Percentiles rank a stretch among this genome's conserved stretches.
Evolutionary conservation across 1,139 yeast species (phyloP).

Genomic region (Eremothecium cymbalariae): DNA sequence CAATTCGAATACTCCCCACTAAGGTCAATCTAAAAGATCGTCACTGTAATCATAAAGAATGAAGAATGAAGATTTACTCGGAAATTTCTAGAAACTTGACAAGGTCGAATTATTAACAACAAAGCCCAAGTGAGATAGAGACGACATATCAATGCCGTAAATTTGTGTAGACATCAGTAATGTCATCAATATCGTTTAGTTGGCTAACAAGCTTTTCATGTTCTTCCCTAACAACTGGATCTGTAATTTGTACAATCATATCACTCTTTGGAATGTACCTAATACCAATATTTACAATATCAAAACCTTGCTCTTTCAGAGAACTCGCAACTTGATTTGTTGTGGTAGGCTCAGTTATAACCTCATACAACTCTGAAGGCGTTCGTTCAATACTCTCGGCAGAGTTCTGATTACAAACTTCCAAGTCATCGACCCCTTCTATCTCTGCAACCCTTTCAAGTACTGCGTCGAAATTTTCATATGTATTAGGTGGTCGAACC

Average conservation of each 20-base stretch:
- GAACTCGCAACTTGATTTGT: constrained; percentile 54
- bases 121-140: no score
- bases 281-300: constrained; percentile 62
- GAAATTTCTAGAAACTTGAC: no score
- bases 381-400: constrained; percentile 38
- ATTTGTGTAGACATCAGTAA: constrained; percentile 65
- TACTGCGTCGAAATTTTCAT: constrained; percentile 48
- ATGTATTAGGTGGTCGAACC: constrained; percentile 34
- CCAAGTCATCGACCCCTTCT: constrained; percentile 79
- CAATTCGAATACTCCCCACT: no score
- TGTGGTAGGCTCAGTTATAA: constrained; percentile 54
- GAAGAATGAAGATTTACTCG: no score
- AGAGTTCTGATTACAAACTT: constrained; percentile 27
- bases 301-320: constrained; percentile 47
- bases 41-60: no score
- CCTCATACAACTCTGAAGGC: constrained; percentile 37
- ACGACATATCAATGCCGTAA: constrained; percentile 19
- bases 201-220: constrained; percentile 51
- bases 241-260: constrained; percentile 46
- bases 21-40: no score
- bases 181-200: constrained; percentile 72
- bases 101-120: no score
- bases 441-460: constrained; percentile 68
- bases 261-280: constrained; percentile 61
- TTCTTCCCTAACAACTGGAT: constrained; percentile 43